Conservation (phyloP, 306 rosid species). For the Crataegus laevigata region DNA sequence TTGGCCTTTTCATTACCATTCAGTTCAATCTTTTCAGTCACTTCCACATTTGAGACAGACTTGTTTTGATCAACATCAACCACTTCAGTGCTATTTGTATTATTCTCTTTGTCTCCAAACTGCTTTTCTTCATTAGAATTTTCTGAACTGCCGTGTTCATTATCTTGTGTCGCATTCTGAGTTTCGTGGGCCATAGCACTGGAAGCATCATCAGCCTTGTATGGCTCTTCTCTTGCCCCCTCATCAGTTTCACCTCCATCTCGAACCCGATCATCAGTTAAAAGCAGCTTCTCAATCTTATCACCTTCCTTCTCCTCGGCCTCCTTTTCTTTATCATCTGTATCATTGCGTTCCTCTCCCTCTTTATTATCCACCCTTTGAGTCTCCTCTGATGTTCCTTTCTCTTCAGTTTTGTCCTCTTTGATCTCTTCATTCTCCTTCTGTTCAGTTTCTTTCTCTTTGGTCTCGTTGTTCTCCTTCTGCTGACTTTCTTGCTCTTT, state of each 20-base stretch:
- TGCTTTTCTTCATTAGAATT: constrained; percentile 36
- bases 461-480: constrained; percentile 17
- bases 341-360: constrained; percentile 30
- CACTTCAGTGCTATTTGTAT: constrained; percentile 25
- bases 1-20: constrained; percentile 1
- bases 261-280: constrained; percentile 45
- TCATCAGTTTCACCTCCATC: constrained; percentile 46
- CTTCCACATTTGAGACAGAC: not conserved
- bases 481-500: constrained; percentile 12
- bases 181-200: constrained; percentile 58
- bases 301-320: constrained; percentile 31
- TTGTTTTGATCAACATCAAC: constrained; percentile 1
- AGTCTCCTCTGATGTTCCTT: not conserved
- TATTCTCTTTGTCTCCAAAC: constrained; percentile 39
- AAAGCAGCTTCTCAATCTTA: constrained; percentile 42
- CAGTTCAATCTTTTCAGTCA: not conserved
- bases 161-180: constrained; percentile 25
- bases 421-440: constrained; percentile 11
- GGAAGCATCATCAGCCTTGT: constrained; percentile 76
- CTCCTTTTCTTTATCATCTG: constrained; percentile 16
- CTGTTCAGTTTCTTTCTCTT: constrained; percentile 1
- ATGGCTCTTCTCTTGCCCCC: constrained; percentile 58
- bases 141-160: constrained; percentile 26
- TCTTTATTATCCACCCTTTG: constrained; percentile 31
- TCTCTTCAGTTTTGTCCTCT: not conserved